phyloP scores from a whole-genome alignment of 345 rosid genomes.

The Xanthoceras sorbifolium region DNA sequence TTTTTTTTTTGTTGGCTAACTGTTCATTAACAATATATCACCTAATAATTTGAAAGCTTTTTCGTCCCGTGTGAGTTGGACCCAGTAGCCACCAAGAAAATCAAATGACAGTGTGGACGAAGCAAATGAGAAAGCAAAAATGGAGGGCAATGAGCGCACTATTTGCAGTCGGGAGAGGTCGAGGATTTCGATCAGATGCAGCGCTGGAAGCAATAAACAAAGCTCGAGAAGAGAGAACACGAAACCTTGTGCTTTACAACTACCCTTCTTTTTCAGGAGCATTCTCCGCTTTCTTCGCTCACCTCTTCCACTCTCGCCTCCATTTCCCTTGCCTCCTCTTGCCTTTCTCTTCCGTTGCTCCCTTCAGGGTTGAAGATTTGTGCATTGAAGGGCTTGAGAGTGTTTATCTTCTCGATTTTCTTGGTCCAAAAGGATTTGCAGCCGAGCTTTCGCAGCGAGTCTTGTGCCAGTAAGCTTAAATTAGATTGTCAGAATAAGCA shows the following conservation, averaged over 20 bases:
- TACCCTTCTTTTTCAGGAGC: slow-evolving; percentile 93
- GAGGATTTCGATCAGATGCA: slow-evolving; percentile 75
- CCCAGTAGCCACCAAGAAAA: too few species aligned
- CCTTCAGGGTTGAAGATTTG: slow-evolving; percentile 66
- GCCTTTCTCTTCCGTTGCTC: slow-evolving; percentile 78
- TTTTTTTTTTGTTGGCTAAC: too few species aligned
- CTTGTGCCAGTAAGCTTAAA: slow-evolving; percentile 61
- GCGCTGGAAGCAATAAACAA: slow-evolving; percentile 67
- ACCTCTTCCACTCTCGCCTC: slow-evolving; percentile 70
- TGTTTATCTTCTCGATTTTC: slow-evolving; percentile 74
- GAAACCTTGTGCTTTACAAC: slow-evolving; percentile 66
- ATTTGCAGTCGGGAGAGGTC: background rate
- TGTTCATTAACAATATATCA: too few species aligned
- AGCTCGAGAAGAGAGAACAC: slow-evolving; percentile 58
- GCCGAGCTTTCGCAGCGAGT: slow-evolving; percentile 32
- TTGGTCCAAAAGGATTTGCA: slow-evolving; percentile 59
- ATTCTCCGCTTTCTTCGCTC: slow-evolving; percentile 78
- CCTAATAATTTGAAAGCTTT: too few species aligned
- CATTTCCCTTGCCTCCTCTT: slow-evolving; percentile 62
- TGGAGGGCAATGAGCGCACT: background rate
- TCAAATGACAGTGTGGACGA: slow-evolving; percentile 11
- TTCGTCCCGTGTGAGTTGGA: too few species aligned
- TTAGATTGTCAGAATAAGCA: background rate
- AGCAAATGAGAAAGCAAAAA: background rate
- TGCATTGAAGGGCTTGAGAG: slow-evolving; percentile 49